A percentile compares a stretch with the other conserved stretches of the same genome.
Evolutionary conservation across 441 rosid species (phyloP).

Genomic region (Populus trichocarpa): DNA sequence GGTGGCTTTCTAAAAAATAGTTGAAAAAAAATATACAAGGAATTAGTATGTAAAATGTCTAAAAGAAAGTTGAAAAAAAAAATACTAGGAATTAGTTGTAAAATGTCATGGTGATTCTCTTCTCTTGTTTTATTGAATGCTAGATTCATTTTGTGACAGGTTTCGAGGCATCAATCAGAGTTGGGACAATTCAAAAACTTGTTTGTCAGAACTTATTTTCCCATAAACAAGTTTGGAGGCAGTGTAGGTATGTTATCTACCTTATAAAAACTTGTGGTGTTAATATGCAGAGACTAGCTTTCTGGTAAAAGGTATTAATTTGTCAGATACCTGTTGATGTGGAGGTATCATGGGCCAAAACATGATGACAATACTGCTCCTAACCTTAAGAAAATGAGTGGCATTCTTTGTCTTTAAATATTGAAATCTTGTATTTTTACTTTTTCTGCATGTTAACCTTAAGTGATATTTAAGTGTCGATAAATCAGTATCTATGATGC

Average conservation of each 20-base stretch:
- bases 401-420: background rate
- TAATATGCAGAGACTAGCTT: background rate
- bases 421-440: background rate
- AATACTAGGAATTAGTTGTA: background rate
- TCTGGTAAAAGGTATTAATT: background rate
- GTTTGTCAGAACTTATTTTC: conserved; percentile 40
- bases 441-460: background rate
- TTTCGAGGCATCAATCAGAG: conserved; percentile 50
- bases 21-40: background rate
- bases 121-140: conserved; percentile 2
- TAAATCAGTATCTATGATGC: background rate
- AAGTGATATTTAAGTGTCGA: background rate
- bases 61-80: background rate
- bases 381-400: background rate
- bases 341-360: background rate
- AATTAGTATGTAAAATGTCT: background rate
- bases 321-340: background rate
- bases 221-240: conserved; percentile 34
- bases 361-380: background rate
- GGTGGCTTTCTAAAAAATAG: background rate
- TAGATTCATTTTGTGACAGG: conserved; percentile 32
- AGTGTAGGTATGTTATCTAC: conserved; percentile 35
- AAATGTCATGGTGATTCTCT: background rate
- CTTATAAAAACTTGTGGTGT: background rate
- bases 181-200: conserved; percentile 40